Conservation (phyloP, 805 yeast genomes). For the Metschnikowia drakensbergensis region DNA sequence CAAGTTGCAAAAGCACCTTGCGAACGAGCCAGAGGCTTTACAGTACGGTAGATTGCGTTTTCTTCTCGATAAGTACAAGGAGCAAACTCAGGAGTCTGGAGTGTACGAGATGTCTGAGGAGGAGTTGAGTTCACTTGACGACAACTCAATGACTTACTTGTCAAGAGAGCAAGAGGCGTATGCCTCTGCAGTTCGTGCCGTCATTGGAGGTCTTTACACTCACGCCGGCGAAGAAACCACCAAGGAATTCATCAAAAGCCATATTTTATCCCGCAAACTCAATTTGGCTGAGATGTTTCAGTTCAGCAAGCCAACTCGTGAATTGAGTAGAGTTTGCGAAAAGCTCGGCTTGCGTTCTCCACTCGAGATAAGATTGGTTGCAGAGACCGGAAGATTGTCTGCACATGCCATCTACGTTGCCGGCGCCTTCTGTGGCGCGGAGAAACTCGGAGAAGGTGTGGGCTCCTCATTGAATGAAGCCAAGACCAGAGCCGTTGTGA, state of each 20-base stretch:
- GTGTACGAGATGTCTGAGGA: constrained; percentile 37
- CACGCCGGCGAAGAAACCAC: constrained; percentile 65
- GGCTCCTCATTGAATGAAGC: constrained; percentile 91
- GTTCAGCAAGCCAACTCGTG: constrained; percentile 83
- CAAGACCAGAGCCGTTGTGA: constrained; percentile 85
- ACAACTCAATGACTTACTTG: constrained; percentile 20
- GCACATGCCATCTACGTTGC: constrained; percentile 83
- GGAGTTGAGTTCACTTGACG: constrained; percentile 18
- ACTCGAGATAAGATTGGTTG: constrained; percentile 67
- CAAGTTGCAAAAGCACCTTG: constrained; percentile 60
- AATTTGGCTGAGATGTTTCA: constrained; percentile 71
- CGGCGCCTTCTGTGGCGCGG: constrained; percentile 82
- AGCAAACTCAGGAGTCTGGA: constrained; percentile 45
- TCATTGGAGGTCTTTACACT: constrained; percentile 78
- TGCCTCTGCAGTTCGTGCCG: constrained; percentile 74
- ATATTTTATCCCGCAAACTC: constrained; percentile 78
- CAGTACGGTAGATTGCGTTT: constrained; percentile 69
- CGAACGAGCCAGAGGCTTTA: constrained; percentile 64
- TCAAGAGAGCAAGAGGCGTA: constrained; percentile 44
- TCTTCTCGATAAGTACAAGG: constrained; percentile 27
- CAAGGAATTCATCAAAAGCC: constrained; percentile 64
- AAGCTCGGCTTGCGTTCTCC: constrained; percentile 74
- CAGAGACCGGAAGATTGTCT: constrained; percentile 90
- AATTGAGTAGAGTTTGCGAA: constrained; percentile 70
- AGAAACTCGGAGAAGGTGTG: constrained; percentile 88